Evolutionary conservation across 352 stramenopile genomes (phyloP), one percentile per base, ranked within the genome.

Genomic region (Phytophthora capsici): DNA sequence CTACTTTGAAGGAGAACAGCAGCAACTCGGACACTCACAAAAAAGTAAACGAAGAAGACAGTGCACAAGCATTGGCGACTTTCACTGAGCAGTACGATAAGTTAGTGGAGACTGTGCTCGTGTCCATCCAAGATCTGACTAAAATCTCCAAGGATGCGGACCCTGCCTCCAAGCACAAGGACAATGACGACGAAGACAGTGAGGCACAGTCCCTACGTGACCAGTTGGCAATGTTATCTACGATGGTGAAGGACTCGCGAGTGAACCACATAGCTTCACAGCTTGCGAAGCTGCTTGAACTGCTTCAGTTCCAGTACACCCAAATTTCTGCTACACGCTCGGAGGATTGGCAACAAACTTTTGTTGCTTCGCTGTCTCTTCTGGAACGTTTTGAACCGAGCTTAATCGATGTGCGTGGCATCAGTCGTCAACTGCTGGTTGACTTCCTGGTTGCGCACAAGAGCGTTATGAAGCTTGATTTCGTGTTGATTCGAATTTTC

Each of bases 401-500:
- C 30, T 53, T 94, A 19, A 10, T 83, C 22, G 75, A 93, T 52
- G 53, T 96, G 19, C 84, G 81, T 56, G 85, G 73, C 26, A 93
- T 93, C 46, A 95, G 83, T 64, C 84, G 86, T 4, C 88, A 96
- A 53, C 54, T 95, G 14, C 57, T 96, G 6, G 69, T 86, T 37
- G 86, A 96, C 59, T 73, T 91, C 44, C 63, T 97, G 1, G 85
- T 93, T 23, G 80, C 83, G 1, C 91, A 98, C 77, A 94, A 97
- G 61, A 91, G 89, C 63, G 88, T 97, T 41, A 86, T 89, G 25
- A 99, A 99, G 76, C 71, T 99, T 2, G 73, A 98, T 46, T 99
- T 98, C 65, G 84, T 99, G 13, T 66, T 98, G 14, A 61, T 99
- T 1, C 89, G 98, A 30, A 90, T 99, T 20, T 99, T 99, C 77